Base-by-base conservation (phyloP, 2,329 filamentous ascomycete species). In the Tympanopsis confertula region DNA sequence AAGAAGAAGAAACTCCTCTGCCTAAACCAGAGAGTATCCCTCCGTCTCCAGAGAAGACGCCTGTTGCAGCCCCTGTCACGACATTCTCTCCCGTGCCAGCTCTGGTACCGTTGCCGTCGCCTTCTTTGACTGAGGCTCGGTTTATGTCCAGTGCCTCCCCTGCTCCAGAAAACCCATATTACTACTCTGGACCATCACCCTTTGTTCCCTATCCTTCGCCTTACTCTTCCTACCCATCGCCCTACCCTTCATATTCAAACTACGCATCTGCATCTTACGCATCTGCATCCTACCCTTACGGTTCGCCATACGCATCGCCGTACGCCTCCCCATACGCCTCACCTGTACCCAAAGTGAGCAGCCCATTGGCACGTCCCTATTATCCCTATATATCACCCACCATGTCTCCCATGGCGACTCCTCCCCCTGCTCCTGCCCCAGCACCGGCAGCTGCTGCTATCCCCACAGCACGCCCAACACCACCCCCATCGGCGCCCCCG, bases 301-400 rank as follows among this genome's bases (percentile, higher is more conserved):
- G n/a, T n/a, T n/a, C n/a, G n/a, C n/a, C n/a, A n/a, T n/a, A n/a
- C n/a, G n/a, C n/a, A n/a, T n/a, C n/a, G n/a, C n/a, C n/a, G n/a
- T n/a, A n/a, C n/a, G n/a, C n/a, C n/a, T n/a, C n/a, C n/a, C n/a
- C n/a, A n/a, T n/a, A n/a, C 15, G 38, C 41, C 2, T 49, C 50
- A 10, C 49, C 49, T 15, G 41, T 46, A 18, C 44, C 41, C n/a
- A 49, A 51, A 30, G 44, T 53, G 37, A 51, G 50, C 49, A 58
- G 52, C 36, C 58, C 59, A 17, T 50, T 57, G 35, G 50, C 55
- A 35, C 52, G 52, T 38, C 47, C 50, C n/a, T 58, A 62, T 45
- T 51, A 50, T 32, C 53, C 57, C 17, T 45, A 47, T 41, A 54
- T 59, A 46, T 58, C 56, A 19, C 42, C 44, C 18, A 43, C 44